These are phyloP conservation scores for Agrocybe pediades DNA, from an alignment of 768 basidiomycete genomes.

Conservation along the genomic window DNA sequence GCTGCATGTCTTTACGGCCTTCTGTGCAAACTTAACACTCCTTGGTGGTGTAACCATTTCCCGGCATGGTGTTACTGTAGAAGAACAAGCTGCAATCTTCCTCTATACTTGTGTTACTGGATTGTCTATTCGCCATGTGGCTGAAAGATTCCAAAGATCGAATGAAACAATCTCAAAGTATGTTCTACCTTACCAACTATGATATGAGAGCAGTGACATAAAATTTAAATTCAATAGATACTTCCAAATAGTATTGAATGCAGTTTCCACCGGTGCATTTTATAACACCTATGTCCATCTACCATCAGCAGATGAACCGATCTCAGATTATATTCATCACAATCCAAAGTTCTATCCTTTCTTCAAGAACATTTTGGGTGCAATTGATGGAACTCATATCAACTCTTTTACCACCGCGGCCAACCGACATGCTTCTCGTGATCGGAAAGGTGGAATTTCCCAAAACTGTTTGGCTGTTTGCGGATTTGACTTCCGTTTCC, in stretches of 20 bases:
- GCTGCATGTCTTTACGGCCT: constrained; percentile 6
- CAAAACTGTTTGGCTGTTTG: constrained; percentile 40
- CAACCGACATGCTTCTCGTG: constrained; percentile 20
- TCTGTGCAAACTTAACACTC: background rate
- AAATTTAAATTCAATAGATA: constrained; percentile 23
- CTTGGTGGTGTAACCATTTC: background rate
- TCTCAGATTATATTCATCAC: background rate
- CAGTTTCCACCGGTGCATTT: constrained; percentile 25
- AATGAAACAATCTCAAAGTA: constrained; percentile 15
- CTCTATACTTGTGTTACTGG: constrained; percentile 12
- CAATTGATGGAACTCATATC: constrained; percentile 26
- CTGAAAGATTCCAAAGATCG: constrained; percentile 11
- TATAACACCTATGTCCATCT: constrained; percentile 24
- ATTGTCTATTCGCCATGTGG: constrained; percentile 8
- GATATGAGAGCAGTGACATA: background rate
- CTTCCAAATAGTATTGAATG: constrained; percentile 25
- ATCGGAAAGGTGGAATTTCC: constrained; percentile 34
- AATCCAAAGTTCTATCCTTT: constrained; percentile 27
- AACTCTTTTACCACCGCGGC: constrained; percentile 12
- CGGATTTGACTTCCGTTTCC: constrained; percentile 33
- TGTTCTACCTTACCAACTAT: background rate
- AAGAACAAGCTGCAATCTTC: constrained; percentile 15
- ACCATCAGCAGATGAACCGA: constrained; percentile 1
- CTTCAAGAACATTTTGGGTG: constrained; percentile 26
- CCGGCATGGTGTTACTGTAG: background rate